Base-by-base conservation (phyloP, 148 eudicot genomes). In the Suaeda aralocaspica region DNA sequence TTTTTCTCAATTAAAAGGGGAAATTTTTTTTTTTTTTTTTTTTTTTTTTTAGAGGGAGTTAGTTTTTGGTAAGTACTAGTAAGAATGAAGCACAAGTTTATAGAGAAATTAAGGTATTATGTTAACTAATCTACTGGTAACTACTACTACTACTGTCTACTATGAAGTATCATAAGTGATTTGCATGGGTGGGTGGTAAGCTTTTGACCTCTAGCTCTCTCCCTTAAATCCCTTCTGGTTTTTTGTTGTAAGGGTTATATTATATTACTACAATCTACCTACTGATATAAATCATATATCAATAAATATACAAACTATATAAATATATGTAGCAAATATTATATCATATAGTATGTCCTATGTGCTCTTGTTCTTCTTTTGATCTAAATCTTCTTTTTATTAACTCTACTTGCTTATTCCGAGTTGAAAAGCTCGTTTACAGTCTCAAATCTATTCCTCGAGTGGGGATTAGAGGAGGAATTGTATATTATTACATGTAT, bases 181-280 rank as follows among this genome's bases (percentile, higher is more conserved):
- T 66, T 75, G 26, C 60, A 22, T 55, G 59, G 45, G 77, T 71
- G 66, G 76, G 48, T 68, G 68, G 59, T 56, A 75, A n/a, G 76
- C 41, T 62, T 67, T 71, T 72, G 65, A 67, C 80, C 64, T 59
- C 67, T 72, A 72, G 68, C 70, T 71, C 73, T 44, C 69, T 61
- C 59, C 29, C 58, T 59, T 39, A 24, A 75, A 72, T 73, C 87
- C 87, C 84, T 80, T 76, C 79, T 75, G 31, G 49, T 71, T 86
- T 84, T 84, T 84, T 82, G 77, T 59, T 83, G 82, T 49, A 84
- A 76, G 90, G 90, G 87, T 77, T 73, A 68, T 73, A 72, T 39
- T 52, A 68, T 73, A 72, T 39, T 52, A 42, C 41, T 41, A 63
- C 67, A 41, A 59, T 68, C 44, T 68, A 62, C 76, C 70, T 48